phyloP scores from a whole-genome alignment of 768 basidiomycete species.

The Punctularia strigosozonata region DNA sequence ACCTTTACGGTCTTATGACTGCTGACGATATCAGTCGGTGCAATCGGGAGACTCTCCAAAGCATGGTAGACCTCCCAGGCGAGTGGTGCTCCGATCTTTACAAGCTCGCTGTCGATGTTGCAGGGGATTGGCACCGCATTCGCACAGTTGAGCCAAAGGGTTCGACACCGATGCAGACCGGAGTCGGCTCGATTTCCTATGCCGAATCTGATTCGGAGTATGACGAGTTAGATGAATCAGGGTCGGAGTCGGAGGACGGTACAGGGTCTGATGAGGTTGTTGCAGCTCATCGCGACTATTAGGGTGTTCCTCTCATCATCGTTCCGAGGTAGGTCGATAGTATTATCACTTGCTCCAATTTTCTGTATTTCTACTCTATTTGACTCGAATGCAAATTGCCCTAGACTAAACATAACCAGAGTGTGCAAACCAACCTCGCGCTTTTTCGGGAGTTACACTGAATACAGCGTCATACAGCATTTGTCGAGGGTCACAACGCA shows the following conservation, averaged over 20 bases:
- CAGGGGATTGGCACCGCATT: no score
- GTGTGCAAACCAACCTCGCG: background rate
- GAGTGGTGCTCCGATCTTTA: background rate
- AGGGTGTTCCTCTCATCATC: background rate
- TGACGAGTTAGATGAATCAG: no score
- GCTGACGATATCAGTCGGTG: background rate
- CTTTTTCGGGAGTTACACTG: background rate
- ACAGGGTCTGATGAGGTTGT: background rate
- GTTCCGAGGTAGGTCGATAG: background rate
- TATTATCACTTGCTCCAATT: no score
- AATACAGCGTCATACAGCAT: background rate
- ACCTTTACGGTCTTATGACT: background rate
- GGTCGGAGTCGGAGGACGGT: background rate
- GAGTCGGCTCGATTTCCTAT: no score
- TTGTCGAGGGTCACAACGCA: background rate
- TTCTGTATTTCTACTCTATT: no score
- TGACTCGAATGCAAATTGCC: no score
- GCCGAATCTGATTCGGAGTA: no score
- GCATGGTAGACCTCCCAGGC: background rate
- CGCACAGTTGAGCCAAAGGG: no score
- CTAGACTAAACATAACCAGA: background rate
- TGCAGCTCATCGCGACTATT: background rate
- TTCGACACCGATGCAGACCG: no score
- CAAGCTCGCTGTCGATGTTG: background rate
- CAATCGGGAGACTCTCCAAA: background rate